These are phyloP conservation scores for Angophora floribunda DNA, from an alignment of 345 rosid species.

Conservation along the genomic window DNA sequence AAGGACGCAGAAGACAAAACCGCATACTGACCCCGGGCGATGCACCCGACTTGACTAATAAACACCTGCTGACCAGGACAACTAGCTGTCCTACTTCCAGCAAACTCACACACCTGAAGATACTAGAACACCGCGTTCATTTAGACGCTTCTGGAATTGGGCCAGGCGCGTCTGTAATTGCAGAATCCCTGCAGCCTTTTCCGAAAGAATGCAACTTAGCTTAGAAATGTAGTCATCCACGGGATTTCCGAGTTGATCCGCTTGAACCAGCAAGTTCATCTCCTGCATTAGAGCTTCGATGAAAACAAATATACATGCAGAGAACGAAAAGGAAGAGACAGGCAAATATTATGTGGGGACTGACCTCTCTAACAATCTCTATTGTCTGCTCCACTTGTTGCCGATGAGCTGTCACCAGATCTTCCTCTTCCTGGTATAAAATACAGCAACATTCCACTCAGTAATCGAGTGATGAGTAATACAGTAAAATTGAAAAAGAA, in stretches of 20 bases:
- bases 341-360: neutral
- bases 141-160: conserved; percentile 40
- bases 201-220: conserved; percentile 39
- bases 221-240: conserved; percentile 40
- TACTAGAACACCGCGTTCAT: conserved; percentile 34
- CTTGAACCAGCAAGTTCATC: conserved; percentile 51
- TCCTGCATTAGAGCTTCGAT: conserved; percentile 23
- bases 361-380: conserved; percentile 42
- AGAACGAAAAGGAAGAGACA: neutral
- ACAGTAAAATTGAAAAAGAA: neutral
- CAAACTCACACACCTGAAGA: conserved; percentile 2
- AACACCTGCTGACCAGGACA: neutral
- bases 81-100: neutral
- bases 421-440: conserved; percentile 42
- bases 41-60: neutral
- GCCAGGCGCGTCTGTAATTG: conserved; percentile 42
- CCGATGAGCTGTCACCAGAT: conserved; percentile 49
- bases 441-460: neutral
- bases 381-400: conserved; percentile 49
- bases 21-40: neutral
- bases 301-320: neutral
- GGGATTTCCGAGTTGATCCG: conserved; percentile 55
- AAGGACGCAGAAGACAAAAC: neutral
- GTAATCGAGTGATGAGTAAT: neutral
- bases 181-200: conserved; percentile 49